Base-by-base conservation (phyloP, 176 grass and related monocot genomes). In the Cenchrus americanus region DNA sequence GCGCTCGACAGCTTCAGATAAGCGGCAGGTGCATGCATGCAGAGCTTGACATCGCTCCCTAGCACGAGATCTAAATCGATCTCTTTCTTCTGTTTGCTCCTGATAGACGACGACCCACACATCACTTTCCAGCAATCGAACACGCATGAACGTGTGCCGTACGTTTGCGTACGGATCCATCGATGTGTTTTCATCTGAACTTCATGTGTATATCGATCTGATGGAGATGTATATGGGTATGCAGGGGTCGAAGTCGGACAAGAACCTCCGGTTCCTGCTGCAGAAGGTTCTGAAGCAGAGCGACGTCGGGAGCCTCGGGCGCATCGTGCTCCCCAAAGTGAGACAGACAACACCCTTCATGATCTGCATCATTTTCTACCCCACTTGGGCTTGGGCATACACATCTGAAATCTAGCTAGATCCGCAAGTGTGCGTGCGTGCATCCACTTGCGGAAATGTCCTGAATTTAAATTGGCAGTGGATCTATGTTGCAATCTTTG, bases 211-310 rank as follows among this genome's bases (percentile, higher is more conserved):
- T 76, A 30, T 37, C 34, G 53, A 66, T 77, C 75, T 80, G 54
- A 76, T 32, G 62, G 69, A 41, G 47, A 42, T 76, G 41, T 15
- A 14, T 47, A 1, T 71, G 52, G 14, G 32, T 58, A 50, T 73
- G 81, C 85, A 99, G 96, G 89, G 71, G 37, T 41, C 57, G 21
- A 98, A 79, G 91, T 18, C 84, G 14, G 96, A 99, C 51, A 94
- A 90, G 83, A 99, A 96, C 75, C 80, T 96, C 64, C 86, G 89
- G 34, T 92, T 94, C 87, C 86, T 99, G 42, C 85, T 99, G 79
- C 93, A 94, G 87, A 99, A 99, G 89, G 96, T 99, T 64, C 78
- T 99, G 40, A 99, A 99, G 91, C 93, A 99, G 86, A 99, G 96
- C 83, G 96, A 99, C 70, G 93, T 99, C 6, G 89, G 93, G 5